Percentiles rank a stretch among this genome's conserved stretches.
These are phyloP conservation scores for Aspergillus floridensis DNA, from an alignment of 2,329 filamentous ascomycete genomes.

Conservation along the genomic window DNA sequence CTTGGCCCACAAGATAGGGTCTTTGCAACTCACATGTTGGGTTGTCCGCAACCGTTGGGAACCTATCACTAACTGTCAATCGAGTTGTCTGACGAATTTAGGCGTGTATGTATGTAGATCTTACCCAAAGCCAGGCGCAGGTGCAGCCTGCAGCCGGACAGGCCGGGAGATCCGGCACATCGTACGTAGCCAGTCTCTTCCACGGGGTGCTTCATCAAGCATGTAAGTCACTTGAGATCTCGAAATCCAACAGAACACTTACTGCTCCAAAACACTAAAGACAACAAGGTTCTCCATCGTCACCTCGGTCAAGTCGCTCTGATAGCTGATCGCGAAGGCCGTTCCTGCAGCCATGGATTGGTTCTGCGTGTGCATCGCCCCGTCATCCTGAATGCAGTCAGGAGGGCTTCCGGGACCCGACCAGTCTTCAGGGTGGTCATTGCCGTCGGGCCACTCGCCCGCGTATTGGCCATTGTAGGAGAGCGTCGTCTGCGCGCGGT, in stretches of 20 bases:
- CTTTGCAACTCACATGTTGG: constrained; percentile 33
- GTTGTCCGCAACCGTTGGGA: constrained; percentile 37
- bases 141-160: constrained; percentile 40
- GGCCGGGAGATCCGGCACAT: constrained; percentile 37
- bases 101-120: neutral
- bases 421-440: constrained; percentile 48
- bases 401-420: constrained; percentile 35
- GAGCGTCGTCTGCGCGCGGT: constrained; percentile 50
- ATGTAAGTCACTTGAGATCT: neutral
- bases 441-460: constrained; percentile 50
- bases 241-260: constrained; percentile 16
- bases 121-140: constrained; percentile 45
- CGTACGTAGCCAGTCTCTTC: constrained; percentile 39
- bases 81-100: no score
- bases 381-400: constrained; percentile 42
- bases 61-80: constrained; percentile 13
- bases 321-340: constrained; percentile 53
- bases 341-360: constrained; percentile 46
- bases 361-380: constrained; percentile 49
- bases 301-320: constrained; percentile 47
- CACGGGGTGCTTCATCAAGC: constrained; percentile 34
- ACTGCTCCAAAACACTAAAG: constrained; percentile 49
- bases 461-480: constrained; percentile 42
- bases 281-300: constrained; percentile 54
- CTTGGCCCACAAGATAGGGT: neutral